Percentiles rank a stretch among this genome's conserved stretches.
These are phyloP conservation scores for Pichia paraexigua DNA, from an alignment of 805 yeast species.

Conservation along the genomic window DNA sequence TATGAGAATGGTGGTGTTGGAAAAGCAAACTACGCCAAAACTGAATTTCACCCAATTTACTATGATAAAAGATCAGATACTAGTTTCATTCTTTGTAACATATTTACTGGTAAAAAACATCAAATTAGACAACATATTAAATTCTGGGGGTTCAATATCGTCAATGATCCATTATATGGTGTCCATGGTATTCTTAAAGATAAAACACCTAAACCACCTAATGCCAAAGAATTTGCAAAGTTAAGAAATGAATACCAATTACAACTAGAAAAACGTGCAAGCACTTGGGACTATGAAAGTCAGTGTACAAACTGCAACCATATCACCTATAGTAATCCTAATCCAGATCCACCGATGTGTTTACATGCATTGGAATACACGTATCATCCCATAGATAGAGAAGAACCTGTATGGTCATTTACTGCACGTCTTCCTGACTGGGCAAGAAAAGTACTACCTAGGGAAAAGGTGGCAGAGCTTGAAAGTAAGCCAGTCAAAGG, in stretches of 20 bases:
- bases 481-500: conserved; percentile 1
- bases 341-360: conserved; percentile 26
- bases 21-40: conserved; percentile 12
- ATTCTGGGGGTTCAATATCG: conserved; percentile 31
- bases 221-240: background rate
- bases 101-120: conserved; percentile 44
- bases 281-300: conserved; percentile 1
- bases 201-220: background rate
- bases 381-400: background rate
- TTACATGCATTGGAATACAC: conserved; percentile 37
- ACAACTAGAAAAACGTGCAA: conserved; percentile 10
- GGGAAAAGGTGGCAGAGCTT: background rate
- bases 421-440: conserved; percentile 1
- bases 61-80: conserved; percentile 25
- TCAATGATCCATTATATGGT: conserved; percentile 28
- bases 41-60: conserved; percentile 14
- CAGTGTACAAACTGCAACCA: conserved; percentile 30
- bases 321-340: conserved; percentile 24
- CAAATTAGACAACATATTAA: conserved; percentile 47
- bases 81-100: conserved; percentile 36
- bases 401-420: background rate
- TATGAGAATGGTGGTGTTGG: conserved; percentile 18
- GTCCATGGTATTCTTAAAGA: conserved; percentile 5
- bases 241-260: conserved; percentile 12
- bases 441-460: conserved; percentile 1